Conservation (phyloP, 805 yeast species). For the Saccharomycopsis amapae region DNA sequence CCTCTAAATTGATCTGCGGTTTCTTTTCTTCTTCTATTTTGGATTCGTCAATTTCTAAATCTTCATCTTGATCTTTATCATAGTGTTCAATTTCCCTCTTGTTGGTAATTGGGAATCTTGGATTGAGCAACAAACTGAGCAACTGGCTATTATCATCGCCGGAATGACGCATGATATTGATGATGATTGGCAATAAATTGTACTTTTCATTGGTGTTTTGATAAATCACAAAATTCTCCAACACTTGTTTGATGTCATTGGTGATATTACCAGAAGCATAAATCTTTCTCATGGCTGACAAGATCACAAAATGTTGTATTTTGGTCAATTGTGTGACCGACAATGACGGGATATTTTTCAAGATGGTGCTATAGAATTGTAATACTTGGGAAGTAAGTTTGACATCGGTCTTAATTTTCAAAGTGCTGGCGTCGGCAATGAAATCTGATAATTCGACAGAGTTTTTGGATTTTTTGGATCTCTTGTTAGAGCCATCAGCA, state of each 20-base stretch:
- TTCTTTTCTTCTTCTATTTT: not conserved
- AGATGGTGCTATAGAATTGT: conserved; percentile 41
- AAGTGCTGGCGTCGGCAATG: conserved; percentile 48
- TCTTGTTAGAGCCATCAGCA: conserved; percentile 18
- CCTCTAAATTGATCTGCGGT: conserved; percentile 1
- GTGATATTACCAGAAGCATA: conserved; percentile 19
- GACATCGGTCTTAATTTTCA: conserved; percentile 1
- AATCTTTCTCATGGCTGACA: conserved; percentile 29
- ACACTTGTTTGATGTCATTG: conserved; percentile 27
- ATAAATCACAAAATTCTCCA: conserved; percentile 52
- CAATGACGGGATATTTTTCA: conserved; percentile 41
- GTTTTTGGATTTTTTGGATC: conserved; percentile 34
- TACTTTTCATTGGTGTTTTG: conserved; percentile 57
- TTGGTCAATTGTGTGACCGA: conserved; percentile 59
- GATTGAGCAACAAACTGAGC: conserved; percentile 58
- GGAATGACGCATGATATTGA: conserved; percentile 39
- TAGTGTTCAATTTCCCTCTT: conserved; percentile 24
- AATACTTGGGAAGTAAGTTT: conserved; percentile 28
- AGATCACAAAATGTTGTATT: conserved; percentile 42
- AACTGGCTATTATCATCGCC: conserved; percentile 34
- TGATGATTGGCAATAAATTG: conserved; percentile 66
- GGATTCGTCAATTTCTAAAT: conserved; percentile 21
- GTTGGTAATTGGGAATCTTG: conserved; percentile 57
- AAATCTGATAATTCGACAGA: conserved; percentile 57
- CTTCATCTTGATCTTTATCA: conserved; percentile 26